Base-by-base conservation (phyloP, 345 rosid genomes). In the Limnanthes douglasii region DNA sequence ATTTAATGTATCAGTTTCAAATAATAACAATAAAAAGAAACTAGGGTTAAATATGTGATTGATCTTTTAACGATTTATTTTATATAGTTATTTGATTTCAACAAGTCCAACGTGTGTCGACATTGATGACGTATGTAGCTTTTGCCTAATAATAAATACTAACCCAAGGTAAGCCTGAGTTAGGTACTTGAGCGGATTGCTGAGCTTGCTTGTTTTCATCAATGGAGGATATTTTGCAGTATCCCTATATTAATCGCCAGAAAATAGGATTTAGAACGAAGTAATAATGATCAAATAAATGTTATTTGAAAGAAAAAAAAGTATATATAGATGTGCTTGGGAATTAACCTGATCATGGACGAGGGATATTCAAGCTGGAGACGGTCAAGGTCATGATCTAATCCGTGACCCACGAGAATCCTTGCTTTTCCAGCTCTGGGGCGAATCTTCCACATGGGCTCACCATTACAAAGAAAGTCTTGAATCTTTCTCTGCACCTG, bases 181-280 rank as follows among this genome's bases (percentile, higher is more conserved):
- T 39, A 88, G 56, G 61, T 83, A 71, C 53, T 69, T 88, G 44
- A 88, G 90, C 30, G 97, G 66, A 61, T 88, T 76, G 69, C 86
- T 78, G 34, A 88, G 95, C 75, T 76, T 78, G 86, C 86, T 83
- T 43, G 97, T 75, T 58, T 83, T 88, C 97, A 88, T 64, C 53
- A 88, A 46, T 4, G 97, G 95, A 21, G 95, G 95, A 24, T 83
- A 79, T 48, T 73, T 64, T 11, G 95, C 78, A 7, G 79, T 71
- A 42, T 88, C 95, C 69, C 97, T 88, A 50, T 37, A 51, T n/a
- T n/a, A 15, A 39, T 15, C 11, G 3, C 25, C 12, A 9, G 14
- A 20, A 3, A 37, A n/a, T n/a, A n/a, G n/a, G n/a, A n/a, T n/a
- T n/a, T n/a, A n/a, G n/a, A n/a, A n/a, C n/a, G n/a, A n/a, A n/a